Conservation (phyloP, 1,284 basidiomycete genomes). For the Ustilago hordei region DNA sequence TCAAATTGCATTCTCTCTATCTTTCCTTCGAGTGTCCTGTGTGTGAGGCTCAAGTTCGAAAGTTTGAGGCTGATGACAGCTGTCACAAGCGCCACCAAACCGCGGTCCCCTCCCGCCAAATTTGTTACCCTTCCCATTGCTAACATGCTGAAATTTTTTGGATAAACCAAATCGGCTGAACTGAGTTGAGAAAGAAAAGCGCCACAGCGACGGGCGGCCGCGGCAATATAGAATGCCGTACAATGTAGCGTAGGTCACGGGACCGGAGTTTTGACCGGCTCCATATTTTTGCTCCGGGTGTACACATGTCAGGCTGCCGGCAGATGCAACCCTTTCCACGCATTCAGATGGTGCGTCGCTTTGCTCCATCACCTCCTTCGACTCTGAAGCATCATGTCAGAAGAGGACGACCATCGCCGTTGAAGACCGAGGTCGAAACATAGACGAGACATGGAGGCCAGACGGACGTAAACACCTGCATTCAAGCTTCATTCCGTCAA, state of each 20-base stretch:
- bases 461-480: background rate
- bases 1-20: background rate
- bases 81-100: slow-evolving; percentile 14
- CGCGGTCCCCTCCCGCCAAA: slow-evolving; percentile 6
- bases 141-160: background rate
- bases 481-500: background rate
- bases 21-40: background rate
- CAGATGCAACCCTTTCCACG: slow-evolving; percentile 3
- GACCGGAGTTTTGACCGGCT: slow-evolving; percentile 24
- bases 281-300: background rate
- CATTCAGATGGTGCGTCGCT: slow-evolving; percentile 1
- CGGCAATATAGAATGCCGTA: background rate
- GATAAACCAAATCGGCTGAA: slow-evolving; percentile 9
- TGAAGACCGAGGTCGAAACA: background rate
- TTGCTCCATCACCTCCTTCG: background rate
- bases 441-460: background rate
- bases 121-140: background rate
- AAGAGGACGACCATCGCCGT: background rate
- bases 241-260: background rate
- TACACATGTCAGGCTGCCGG: background rate
- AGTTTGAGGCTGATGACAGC: slow-evolving; percentile 16
- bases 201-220: background rate
- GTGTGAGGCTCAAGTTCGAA: background rate
- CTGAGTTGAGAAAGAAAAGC: background rate
- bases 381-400: background rate